phyloP scores from a whole-genome alignment of 140 eudicot genomes.

The Oenanthe javanica region DNA sequence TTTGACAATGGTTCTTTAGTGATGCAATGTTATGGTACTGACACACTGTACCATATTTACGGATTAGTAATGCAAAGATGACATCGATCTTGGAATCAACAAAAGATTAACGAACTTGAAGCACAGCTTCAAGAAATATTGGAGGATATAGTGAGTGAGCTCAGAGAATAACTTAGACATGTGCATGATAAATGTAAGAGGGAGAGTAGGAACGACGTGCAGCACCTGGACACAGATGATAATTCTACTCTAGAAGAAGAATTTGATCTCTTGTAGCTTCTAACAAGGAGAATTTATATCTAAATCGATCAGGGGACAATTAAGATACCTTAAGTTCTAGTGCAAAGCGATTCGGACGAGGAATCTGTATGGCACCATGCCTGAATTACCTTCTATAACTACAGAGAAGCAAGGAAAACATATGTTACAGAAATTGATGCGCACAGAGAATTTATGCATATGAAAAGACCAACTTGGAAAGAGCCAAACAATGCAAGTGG shows the following conservation, averaged over 20 bases:
- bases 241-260: background rate
- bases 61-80: conserved; percentile 52
- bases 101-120: conserved; percentile 74
- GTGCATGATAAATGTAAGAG: conserved; percentile 46
- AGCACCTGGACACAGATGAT: conserved; percentile 1
- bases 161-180: conserved; percentile 56
- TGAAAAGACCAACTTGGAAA: conserved; percentile 39
- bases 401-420: conserved; percentile 57
- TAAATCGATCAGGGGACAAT: conserved; percentile 14
- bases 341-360: conserved; percentile 23
- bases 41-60: conserved; percentile 10
- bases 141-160: conserved; percentile 76
- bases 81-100: conserved; percentile 37
- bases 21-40: background rate
- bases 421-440: conserved; percentile 61
- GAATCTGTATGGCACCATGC: conserved; percentile 23
- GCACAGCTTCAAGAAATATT: conserved; percentile 80
- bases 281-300: conserved; percentile 7
- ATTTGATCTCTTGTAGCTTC: conserved; percentile 10
- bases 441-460: conserved; percentile 84
- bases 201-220: conserved; percentile 1
- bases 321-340: conserved; percentile 20
- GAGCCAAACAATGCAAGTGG: conserved; percentile 21
- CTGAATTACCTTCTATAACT: conserved; percentile 64
- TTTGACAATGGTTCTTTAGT: background rate